A percentile compares a stretch with the other conserved stretches of the same genome.
These are phyloP conservation scores for Cercospora sojina DNA, from an alignment of 2,329 filamentous ascomycete species.

Conservation along the genomic window DNA sequence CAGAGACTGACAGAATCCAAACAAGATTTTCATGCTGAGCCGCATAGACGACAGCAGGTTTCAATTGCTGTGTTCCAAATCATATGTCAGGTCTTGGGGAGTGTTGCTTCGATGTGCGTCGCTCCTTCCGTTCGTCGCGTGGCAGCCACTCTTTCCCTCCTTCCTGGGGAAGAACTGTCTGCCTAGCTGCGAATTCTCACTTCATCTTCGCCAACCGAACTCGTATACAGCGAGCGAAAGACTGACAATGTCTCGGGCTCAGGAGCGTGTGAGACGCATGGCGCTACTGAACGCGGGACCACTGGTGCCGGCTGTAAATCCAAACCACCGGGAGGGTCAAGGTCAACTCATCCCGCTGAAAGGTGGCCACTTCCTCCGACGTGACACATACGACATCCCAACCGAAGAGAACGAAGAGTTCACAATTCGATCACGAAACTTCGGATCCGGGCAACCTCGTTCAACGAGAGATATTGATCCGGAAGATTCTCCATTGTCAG, in stretches of 20 bases:
- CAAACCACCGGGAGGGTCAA: slow-evolving; percentile 22
- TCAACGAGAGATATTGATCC: slow-evolving; percentile 18
- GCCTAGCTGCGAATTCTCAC: not conserved
- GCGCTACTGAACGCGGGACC: not conserved
- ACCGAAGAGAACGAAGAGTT: slow-evolving; percentile 14
- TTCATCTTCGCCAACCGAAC: not conserved
- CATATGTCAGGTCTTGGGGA: not conserved
- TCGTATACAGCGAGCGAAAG: not conserved
- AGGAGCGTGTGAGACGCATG: not conserved
- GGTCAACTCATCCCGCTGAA: slow-evolving; percentile 26
- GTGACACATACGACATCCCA: slow-evolving; percentile 20
- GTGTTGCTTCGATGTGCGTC: not conserved
- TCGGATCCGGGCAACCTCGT: not conserved
- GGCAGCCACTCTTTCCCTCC: not conserved
- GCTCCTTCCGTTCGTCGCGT: not conserved
- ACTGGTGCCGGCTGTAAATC: slow-evolving; percentile 19
- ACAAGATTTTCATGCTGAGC: not conserved
- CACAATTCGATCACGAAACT: not conserved
- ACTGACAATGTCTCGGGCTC: not conserved
- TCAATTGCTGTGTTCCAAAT: not conserved
- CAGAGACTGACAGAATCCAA: slow-evolving; percentile 12
- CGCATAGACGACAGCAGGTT: not conserved
- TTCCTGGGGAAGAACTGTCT: not conserved
- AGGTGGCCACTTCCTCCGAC: slow-evolving; percentile 20
- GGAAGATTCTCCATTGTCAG: slow-evolving; percentile 35